A percentile compares a stretch with the other conserved stretches of the same genome.
phyloP scores from a whole-genome alignment of 495 filamentous ascomycete species.

The Aspergillus sparsus region DNA sequence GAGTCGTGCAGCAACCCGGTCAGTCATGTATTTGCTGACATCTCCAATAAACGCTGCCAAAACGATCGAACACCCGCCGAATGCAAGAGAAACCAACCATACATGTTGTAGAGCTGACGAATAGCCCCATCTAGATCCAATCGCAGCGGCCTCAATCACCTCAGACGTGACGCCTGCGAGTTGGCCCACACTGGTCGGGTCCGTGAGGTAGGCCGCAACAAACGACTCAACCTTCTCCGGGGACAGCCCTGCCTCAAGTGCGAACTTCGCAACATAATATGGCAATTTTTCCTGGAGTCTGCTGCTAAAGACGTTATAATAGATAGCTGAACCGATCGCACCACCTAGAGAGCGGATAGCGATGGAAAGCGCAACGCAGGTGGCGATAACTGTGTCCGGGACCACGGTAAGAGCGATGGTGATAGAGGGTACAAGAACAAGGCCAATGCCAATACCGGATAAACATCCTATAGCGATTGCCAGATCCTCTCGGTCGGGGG shows the following conservation, averaged over 20 bases:
- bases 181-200: background rate
- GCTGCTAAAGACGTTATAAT: too few relatives aligned
- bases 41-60: background rate
- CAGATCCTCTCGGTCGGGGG: too few relatives aligned
- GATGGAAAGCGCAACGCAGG: too few relatives aligned
- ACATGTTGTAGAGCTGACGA: background rate
- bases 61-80: background rate
- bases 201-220: background rate
- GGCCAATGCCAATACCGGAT: too few relatives aligned
- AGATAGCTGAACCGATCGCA: too few relatives aligned
- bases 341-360: too few relatives aligned
- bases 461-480: too few relatives aligned
- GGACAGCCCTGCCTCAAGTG: background rate
- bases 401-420: too few relatives aligned
- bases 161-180: background rate
- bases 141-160: background rate
- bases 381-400: too few relatives aligned
- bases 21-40: conserved; percentile 3
- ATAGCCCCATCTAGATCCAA: background rate
- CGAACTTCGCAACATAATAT: too few relatives aligned
- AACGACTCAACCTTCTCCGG: background rate
- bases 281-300: too few relatives aligned
- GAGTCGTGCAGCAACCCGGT: background rate
- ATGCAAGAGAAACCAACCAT: background rate
- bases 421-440: too few relatives aligned